A percentile compares a stretch with the other conserved stretches of the same genome.
Evolutionary conservation across 345 rosid genomes (phyloP).

Genomic region (Eucalyptus pauciflora): DNA sequence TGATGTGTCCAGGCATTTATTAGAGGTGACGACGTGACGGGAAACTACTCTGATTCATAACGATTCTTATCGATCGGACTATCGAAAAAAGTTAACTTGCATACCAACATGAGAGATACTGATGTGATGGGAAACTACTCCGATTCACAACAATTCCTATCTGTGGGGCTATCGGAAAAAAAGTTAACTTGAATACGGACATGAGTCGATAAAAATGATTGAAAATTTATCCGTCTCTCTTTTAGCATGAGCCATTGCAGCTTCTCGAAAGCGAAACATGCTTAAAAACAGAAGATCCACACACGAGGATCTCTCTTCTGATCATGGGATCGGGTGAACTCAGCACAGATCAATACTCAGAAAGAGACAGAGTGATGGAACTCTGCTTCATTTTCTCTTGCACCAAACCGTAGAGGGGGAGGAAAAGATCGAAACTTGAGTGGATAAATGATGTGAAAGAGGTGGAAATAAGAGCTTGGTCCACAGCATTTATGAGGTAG

Average conservation of each 20-base stretch:
- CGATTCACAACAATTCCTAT: background rate
- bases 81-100: background rate
- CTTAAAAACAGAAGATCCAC: background rate
- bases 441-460: background rate
- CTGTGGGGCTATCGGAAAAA: background rate
- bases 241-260: background rate
- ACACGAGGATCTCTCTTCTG: background rate
- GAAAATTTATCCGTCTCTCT: background rate
- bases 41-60: background rate
- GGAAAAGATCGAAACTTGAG: background rate
- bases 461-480: background rate
- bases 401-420: background rate
- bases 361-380: background rate
- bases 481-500: conserved; percentile 17
- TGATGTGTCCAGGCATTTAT: background rate
- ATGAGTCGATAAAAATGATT: background rate
- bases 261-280: background rate
- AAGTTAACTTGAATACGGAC: background rate
- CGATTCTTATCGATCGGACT: background rate
- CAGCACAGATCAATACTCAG: background rate
- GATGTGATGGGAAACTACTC: background rate
- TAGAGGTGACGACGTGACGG: background rate
- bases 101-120: no score
- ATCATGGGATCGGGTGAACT: background rate
- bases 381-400: background rate